phyloP scores from a whole-genome alignment of 768 basidiomycete species.

The Leccinellum rugosiceps region DNA sequence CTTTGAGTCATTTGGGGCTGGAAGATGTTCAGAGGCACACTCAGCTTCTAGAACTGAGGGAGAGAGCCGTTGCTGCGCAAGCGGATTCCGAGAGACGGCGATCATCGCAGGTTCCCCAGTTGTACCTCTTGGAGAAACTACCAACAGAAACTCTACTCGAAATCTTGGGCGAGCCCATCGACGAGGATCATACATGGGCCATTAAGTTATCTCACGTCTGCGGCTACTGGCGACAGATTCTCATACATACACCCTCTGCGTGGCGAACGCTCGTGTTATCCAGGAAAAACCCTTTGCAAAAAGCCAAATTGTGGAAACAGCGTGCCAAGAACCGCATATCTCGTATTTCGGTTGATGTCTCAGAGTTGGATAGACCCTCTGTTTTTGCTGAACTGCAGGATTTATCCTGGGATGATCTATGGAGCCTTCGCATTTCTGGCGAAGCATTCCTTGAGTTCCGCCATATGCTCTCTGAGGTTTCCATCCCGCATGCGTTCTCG shows the following conservation, averaged over 20 bases:
- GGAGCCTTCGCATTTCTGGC: conserved; percentile 17
- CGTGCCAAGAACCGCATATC: conserved; percentile 50
- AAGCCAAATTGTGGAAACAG: conserved; percentile 55
- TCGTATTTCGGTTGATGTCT: conserved; percentile 23
- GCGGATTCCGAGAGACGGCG: conserved; percentile 22
- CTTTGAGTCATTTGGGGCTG: conserved; percentile 47
- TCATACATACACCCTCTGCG: conserved; percentile 47
- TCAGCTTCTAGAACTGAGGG: conserved; percentile 45
- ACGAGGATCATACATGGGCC: conserved; percentile 40
- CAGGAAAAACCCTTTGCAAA: conserved; percentile 43
- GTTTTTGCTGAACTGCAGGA: conserved; percentile 18
- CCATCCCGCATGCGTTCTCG: conserved; percentile 30
- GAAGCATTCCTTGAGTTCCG: conserved; percentile 13
- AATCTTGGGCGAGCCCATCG: conserved; percentile 48
- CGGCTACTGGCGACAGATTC: conserved; percentile 57
- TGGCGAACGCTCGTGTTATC: conserved; percentile 63
- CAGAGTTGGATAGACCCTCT: conserved; percentile 11
- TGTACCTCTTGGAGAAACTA: conserved; percentile 55
- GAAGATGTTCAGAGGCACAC: conserved; percentile 43
- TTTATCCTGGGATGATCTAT: conserved; percentile 27
- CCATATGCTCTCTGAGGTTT: conserved; percentile 31
- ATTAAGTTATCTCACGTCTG: conserved; percentile 57
- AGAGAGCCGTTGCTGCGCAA: conserved; percentile 31
- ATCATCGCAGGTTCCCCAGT: conserved; percentile 18
- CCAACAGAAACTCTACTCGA: conserved; percentile 64